phyloP scores from a whole-genome alignment of 768 basidiomycete species.

The Thelephora ganbajun region DNA sequence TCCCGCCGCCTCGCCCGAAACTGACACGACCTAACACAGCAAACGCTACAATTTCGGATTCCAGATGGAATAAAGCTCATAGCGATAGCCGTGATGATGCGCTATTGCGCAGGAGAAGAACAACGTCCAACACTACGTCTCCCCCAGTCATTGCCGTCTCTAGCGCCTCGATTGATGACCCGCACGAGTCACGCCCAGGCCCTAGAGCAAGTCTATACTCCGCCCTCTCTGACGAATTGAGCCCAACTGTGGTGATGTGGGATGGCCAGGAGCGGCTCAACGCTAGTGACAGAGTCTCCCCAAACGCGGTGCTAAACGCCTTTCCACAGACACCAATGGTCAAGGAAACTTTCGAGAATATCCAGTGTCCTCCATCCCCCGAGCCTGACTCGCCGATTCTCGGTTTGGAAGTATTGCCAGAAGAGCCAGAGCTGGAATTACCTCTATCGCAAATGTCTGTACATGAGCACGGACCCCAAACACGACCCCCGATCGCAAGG shows the following conservation, averaged over 20 bases:
- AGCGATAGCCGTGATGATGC: too few relatives aligned
- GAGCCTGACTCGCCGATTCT: neutral
- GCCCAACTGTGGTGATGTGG: neutral
- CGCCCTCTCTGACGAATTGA: neutral
- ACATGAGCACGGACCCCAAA: slow-evolving; percentile 1
- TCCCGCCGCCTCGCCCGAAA: slow-evolving; percentile 12
- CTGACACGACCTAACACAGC: neutral
- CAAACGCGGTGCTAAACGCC: neutral
- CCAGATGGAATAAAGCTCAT: neutral
- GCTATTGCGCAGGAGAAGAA: too few relatives aligned
- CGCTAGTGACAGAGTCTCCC: neutral
- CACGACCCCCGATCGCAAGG: slow-evolving; percentile 9
- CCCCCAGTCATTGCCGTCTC: too few relatives aligned
- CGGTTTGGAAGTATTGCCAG: slow-evolving; percentile 34
- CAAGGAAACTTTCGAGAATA: neutral
- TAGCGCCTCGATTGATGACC: too few relatives aligned
- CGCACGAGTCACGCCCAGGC: neutral
- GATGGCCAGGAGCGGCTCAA: neutral
- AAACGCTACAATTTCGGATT: neutral
- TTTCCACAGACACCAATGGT: neutral
- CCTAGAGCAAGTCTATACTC: neutral
- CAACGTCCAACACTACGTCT: too few relatives aligned
- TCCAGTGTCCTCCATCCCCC: slow-evolving; percentile 6
- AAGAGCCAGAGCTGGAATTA: slow-evolving; percentile 28
- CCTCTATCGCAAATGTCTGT: slow-evolving; percentile 5